Base-by-base conservation (phyloP, 345 rosid species). In the Salix viminalis region DNA sequence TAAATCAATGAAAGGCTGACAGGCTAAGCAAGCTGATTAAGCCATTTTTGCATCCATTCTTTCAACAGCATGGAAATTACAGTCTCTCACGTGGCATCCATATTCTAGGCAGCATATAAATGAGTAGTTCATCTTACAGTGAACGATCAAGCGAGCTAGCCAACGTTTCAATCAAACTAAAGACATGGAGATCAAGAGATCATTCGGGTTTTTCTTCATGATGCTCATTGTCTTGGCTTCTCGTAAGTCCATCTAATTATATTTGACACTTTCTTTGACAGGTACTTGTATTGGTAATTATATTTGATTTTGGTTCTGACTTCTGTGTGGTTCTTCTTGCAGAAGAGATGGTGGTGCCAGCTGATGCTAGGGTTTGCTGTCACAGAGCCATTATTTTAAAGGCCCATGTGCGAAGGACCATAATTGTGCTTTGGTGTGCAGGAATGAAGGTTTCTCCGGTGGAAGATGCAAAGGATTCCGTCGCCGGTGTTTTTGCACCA, bases 341-440 rank as follows among this genome's bases (percentile, higher is more conserved):
- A 81, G 83, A 74, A 61, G 86, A 79, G 37, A 60, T 24, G 77
- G 79, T 82, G 76, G 65, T 76, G 44, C 73, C 70, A 54, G 30
- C 50, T 5, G 86, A 81, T 72, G 88, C 76, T 2, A 79, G 86
- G 72, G 44, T 79, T 2, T 86, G 88, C 61, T 77, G 67, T 83
- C 85, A 9, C 75, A 75, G 78, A 86, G 88, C 80, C 86, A 75
- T 46, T 46, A 71, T 34, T 86, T 79, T 74, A 79, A 75, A 6
- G 82, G 85, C 16, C 12, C 75, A 15, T 86, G 88, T 82, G 0
- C 6, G 14, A 44, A 69, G 36, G 24, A 69, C 79, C 82, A 77
- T 78, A 81, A 81, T 84, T 86, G 86, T 67, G 86, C 83, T 61
- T 5, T 50, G 62, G 80, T 86, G 34, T 86, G 88, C 64, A 77